phyloP scores from a whole-genome alignment of 306 rosid genomes.

The Pterocarpus macrocarpus region DNA sequence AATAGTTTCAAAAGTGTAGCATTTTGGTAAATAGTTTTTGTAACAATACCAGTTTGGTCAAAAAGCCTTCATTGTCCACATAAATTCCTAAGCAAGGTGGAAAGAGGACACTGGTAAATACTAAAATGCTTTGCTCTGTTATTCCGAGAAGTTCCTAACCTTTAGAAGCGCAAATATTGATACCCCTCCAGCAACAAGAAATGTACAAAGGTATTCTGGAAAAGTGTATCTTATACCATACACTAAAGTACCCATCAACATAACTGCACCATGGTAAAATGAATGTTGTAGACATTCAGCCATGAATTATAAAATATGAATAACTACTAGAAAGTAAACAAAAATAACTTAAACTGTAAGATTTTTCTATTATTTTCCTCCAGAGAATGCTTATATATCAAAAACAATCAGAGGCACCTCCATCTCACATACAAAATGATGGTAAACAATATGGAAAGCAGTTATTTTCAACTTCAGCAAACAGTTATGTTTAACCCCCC shows the following conservation, averaged over 20 bases:
- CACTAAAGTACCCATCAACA: constrained; percentile 82
- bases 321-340: neutral
- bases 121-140: neutral
- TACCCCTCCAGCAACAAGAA: constrained; percentile 93
- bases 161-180: constrained; percentile 82
- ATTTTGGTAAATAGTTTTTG: too few relatives aligned
- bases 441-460: constrained; percentile 8
- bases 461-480: neutral
- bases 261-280: constrained; percentile 63
- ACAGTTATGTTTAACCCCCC: neutral
- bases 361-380: constrained; percentile 17
- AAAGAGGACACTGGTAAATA: neutral
- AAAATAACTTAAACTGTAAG: neutral
- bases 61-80: neutral
- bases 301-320: neutral
- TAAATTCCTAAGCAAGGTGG: constrained; percentile 17
- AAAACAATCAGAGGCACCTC: neutral
- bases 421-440: neutral
- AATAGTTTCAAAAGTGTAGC: too few relatives aligned
- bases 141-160: constrained; percentile 55
- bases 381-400: constrained; percentile 22
- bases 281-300: constrained; percentile 9
- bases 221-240: constrained; percentile 74
- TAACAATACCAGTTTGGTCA: too few relatives aligned
- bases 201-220: constrained; percentile 78